These are phyloP conservation scores for Themeda triandra DNA, from an alignment of 176 grass and related monocot species.

Conservation along the genomic window DNA sequence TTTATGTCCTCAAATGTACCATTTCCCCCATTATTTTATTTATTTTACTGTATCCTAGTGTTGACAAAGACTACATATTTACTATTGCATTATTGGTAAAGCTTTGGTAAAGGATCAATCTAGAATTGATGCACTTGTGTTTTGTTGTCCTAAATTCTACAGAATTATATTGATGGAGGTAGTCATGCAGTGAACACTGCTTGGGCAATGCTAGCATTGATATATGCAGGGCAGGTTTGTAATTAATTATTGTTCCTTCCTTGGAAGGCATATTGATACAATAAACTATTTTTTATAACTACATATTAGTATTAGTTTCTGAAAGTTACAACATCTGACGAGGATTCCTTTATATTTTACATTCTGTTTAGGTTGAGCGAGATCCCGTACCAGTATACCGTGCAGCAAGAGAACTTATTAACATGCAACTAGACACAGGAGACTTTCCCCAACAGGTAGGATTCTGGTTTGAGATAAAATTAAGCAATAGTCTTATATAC, in stretches of 20 bases:
- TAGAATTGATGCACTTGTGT: too few species aligned
- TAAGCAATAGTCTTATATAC: background rate
- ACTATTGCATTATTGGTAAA: too few species aligned
- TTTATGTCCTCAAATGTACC: too few species aligned
- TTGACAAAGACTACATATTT: too few species aligned
- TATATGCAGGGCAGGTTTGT: background rate
- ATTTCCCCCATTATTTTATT: too few species aligned
- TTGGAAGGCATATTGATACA: background rate
- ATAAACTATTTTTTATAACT: background rate
- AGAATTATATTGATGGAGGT: background rate
- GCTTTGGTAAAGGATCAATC: too few species aligned
- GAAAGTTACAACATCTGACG: background rate
- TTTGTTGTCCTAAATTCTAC: background rate
- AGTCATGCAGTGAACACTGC: background rate
- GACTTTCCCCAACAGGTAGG: constrained; percentile 16
- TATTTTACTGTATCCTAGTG: too few species aligned
- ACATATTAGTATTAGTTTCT: background rate
- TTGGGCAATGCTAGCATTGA: background rate
- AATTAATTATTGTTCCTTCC: background rate
- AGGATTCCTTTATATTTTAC: background rate
- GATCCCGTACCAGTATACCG: constrained; percentile 16
- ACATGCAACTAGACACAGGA: constrained; percentile 13
- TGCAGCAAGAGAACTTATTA: constrained; percentile 22
- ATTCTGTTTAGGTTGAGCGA: constrained; percentile 11
- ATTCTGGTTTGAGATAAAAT: background rate